These are phyloP conservation scores for Yamadazyma scolyti DNA, from an alignment of 805 yeast genomes.

Conservation along the genomic window DNA sequence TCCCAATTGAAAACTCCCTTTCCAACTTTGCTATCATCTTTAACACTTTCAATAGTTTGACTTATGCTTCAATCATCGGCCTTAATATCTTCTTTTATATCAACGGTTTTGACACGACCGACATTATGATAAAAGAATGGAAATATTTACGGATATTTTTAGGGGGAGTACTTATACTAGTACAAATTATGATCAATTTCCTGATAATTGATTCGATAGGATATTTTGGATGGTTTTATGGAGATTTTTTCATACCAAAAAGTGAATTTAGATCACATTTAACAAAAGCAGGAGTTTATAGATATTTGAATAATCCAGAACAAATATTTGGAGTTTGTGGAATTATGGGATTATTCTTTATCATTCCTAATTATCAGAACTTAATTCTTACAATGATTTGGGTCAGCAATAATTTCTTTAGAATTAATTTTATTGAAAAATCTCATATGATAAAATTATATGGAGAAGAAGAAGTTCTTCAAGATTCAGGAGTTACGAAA, in stretches of 20 bases:
- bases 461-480: slow-evolving; percentile 57
- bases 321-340: slow-evolving; percentile 76
- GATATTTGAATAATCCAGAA: slow-evolving; percentile 81
- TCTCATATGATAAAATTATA: slow-evolving; percentile 75
- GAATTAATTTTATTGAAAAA: slow-evolving; percentile 70
- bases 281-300: slow-evolving; percentile 76
- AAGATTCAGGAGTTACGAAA: slow-evolving; percentile 49
- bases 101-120: slow-evolving; percentile 9
- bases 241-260: slow-evolving; percentile 72
- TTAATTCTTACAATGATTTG: slow-evolving; percentile 53
- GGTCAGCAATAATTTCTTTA: slow-evolving; percentile 62
- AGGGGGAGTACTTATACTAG: slow-evolving; percentile 50
- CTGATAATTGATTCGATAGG: slow-evolving; percentile 72
- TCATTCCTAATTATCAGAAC: slow-evolving; percentile 49
- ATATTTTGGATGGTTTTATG: slow-evolving; percentile 87
- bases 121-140: slow-evolving; percentile 30
- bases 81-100: slow-evolving; percentile 28
- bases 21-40: slow-evolving; percentile 72
- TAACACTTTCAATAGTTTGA: slow-evolving; percentile 45
- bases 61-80: slow-evolving; percentile 52
- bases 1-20: slow-evolving; percentile 61
- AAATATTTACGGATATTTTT: slow-evolving; percentile 52
- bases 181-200: slow-evolving; percentile 67
- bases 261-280: slow-evolving; percentile 36
- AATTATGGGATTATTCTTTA: slow-evolving; percentile 69